Percentiles rank a stretch among this genome's conserved stretches.
Conservation (phyloP, 1,139 yeast genomes). For the Candida labiduridarum region DNA sequence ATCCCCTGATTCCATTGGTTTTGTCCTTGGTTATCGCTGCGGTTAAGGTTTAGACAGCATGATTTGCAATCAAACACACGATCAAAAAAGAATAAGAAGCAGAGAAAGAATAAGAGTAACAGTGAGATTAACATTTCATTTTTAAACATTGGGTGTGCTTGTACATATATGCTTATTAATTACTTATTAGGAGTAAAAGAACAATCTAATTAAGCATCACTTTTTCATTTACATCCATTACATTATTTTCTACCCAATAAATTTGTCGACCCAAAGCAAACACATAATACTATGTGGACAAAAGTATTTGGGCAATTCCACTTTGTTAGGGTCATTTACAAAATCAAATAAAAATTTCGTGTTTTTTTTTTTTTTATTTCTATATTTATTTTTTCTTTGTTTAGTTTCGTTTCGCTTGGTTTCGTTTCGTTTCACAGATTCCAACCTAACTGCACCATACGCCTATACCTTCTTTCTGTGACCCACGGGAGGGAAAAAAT, state of each 20-base stretch:
- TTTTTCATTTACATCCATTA: too few relatives aligned
- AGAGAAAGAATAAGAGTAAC: background rate
- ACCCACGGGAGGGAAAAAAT: too few relatives aligned
- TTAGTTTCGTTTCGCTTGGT: background rate
- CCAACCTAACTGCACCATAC: background rate
- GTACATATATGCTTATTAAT: background rate
- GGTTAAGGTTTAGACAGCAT: too few relatives aligned
- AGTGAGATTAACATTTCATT: slow-evolving; percentile 1
- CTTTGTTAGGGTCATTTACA: background rate
- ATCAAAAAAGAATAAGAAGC: background rate
- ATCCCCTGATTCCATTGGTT: too few relatives aligned
- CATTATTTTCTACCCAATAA: too few relatives aligned
- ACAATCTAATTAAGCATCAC: background rate
- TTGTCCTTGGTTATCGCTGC: too few relatives aligned
- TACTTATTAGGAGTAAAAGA: background rate
- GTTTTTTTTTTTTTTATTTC: background rate
- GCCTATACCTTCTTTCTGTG: too few relatives aligned
- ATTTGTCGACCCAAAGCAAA: background rate
- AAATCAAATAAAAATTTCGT: background rate
- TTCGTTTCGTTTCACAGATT: background rate
- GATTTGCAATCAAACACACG: background rate
- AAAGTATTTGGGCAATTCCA: background rate
- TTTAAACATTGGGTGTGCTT: slow-evolving; percentile 1
- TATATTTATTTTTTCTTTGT: background rate
- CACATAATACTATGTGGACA: background rate